phyloP scores from a whole-genome alignment of 306 rosid genomes.

The Hippophae tibetana region DNA sequence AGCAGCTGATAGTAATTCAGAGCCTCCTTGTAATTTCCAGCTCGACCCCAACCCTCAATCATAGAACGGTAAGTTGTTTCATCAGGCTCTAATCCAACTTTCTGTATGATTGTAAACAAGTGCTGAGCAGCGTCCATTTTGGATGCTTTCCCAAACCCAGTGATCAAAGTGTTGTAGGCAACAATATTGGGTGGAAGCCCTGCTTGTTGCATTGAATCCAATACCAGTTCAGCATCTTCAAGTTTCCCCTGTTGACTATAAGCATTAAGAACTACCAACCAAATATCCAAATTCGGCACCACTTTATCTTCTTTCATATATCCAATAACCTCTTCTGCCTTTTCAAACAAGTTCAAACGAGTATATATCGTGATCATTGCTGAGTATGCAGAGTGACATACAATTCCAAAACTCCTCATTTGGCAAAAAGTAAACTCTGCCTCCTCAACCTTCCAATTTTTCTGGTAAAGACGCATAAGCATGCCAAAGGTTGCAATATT shows the following conservation, averaged over 20 bases:
- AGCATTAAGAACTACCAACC: slow-evolving; percentile 62
- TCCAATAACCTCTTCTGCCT: slow-evolving; percentile 52
- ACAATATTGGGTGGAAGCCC: slow-evolving; percentile 56
- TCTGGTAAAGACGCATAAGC: slow-evolving; percentile 72
- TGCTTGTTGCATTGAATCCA: slow-evolving; percentile 42
- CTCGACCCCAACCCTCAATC: slow-evolving; percentile 98
- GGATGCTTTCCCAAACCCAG: slow-evolving; percentile 81
- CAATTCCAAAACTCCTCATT: slow-evolving; percentile 48
- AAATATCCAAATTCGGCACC: slow-evolving; percentile 49
- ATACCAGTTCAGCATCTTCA: slow-evolving; percentile 49
- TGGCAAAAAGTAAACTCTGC: slow-evolving; percentile 54
- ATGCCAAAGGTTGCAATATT: slow-evolving; percentile 66
- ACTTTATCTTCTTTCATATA: slow-evolving; percentile 42
- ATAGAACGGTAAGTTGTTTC: slow-evolving; percentile 81
- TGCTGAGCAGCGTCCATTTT: slow-evolving; percentile 65
- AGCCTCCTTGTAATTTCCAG: slow-evolving; percentile 45
- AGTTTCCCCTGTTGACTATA: slow-evolving; percentile 81
- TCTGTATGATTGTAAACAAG: slow-evolving; percentile 36
- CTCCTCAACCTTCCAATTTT: slow-evolving; percentile 56
- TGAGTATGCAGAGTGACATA: slow-evolving; percentile 66
- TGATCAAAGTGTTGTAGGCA: slow-evolving; percentile 77
- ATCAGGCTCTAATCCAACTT: slow-evolving; percentile 53
- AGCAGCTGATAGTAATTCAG: slow-evolving; percentile 47
- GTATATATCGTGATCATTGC: slow-evolving; percentile 68
- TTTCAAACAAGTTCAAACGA: slow-evolving; percentile 47